Percentiles rank a stretch among this genome's conserved stretches.
Evolutionary conservation across 768 basidiomycete genomes (phyloP).

Genomic region (Thelephora ganbajun): DNA sequence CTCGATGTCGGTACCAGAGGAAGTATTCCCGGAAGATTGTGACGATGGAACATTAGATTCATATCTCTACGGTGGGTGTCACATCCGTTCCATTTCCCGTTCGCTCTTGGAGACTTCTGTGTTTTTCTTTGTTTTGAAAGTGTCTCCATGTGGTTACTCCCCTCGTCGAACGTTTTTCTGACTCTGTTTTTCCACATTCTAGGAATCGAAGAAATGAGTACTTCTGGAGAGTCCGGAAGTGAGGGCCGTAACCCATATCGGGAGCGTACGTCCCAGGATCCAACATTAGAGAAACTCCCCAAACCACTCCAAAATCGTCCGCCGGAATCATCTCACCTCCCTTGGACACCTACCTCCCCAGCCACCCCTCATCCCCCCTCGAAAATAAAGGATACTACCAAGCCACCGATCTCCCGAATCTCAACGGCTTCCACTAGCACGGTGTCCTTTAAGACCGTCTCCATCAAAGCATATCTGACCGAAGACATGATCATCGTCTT

Average conservation of each 20-base stretch:
- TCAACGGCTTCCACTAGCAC: conserved; percentile 22
- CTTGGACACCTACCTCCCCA: conserved; percentile 11
- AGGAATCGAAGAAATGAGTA: conserved; percentile 5
- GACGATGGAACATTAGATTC: conserved; percentile 25
- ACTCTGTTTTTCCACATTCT: neutral
- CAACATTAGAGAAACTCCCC: conserved; percentile 17
- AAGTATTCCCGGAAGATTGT: conserved; percentile 10
- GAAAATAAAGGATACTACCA: conserved; percentile 1
- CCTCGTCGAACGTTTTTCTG: too few species aligned
- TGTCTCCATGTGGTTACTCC: too few species aligned
- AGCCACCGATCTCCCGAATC: conserved; percentile 5
- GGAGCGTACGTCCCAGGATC: conserved; percentile 8
- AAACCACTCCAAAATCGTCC: conserved; percentile 18
- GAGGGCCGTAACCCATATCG: conserved; percentile 2
- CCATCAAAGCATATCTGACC: conserved; percentile 47
- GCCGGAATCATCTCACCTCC: conserved; percentile 16
- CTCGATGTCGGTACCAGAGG: conserved; percentile 7
- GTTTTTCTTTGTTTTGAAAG: too few species aligned
- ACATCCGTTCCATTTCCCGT: neutral
- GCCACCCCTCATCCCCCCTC: conserved; percentile 6
- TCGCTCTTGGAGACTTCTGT: too few species aligned
- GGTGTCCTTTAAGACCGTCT: conserved; percentile 19
- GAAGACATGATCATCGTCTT: conserved; percentile 51
- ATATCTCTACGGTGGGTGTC: conserved; percentile 23
- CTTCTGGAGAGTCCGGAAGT: conserved; percentile 2